phyloP scores from a whole-genome alignment of 2,329 filamentous ascomycete genomes.

The Pseudogymnoascus sp. region DNA sequence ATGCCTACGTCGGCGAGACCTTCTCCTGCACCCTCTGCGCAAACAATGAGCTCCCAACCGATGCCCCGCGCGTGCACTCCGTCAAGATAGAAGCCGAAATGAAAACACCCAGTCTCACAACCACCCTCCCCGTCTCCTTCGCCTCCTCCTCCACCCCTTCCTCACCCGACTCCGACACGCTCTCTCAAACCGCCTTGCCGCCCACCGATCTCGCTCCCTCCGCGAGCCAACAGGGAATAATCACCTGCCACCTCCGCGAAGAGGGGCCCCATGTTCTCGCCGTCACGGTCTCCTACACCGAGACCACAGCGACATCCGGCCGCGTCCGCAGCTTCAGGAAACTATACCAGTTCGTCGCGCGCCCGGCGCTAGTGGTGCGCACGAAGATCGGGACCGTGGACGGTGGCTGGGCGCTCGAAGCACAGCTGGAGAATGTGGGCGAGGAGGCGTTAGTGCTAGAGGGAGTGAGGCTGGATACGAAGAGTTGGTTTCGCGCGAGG shows the following conservation, averaged over 20 bases:
- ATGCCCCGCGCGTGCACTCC: constrained; percentile 39
- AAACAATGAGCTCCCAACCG: constrained; percentile 66
- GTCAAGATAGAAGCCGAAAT: constrained; percentile 86
- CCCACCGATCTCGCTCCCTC: constrained; percentile 49
- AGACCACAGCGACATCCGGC: constrained; percentile 63
- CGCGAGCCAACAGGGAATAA: constrained; percentile 68
- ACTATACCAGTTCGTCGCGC: constrained; percentile 92
- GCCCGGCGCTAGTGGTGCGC: constrained; percentile 79
- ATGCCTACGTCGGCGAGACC: constrained; percentile 89
- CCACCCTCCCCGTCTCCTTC: constrained; percentile 60
- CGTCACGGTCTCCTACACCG: constrained; percentile 90
- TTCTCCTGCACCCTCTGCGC: constrained; percentile 92
- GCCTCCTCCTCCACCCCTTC: constrained; percentile 27
- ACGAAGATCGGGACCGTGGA: constrained; percentile 66
- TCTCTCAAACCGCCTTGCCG: constrained; percentile 15
- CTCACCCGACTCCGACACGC: background rate
- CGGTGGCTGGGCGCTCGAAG: constrained; percentile 70
- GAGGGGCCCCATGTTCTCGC: constrained; percentile 90
- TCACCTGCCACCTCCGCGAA: constrained; percentile 83
- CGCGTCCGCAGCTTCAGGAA: constrained; percentile 84
- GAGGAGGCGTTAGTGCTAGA: constrained; percentile 77
- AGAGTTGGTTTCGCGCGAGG: constrained; percentile 40
- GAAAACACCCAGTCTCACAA: constrained; percentile 67
- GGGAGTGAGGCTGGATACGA: constrained; percentile 47
- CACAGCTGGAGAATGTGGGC: constrained; percentile 90